Evolutionary conservation across 2,329 filamentous ascomycete genomes (phyloP).

Genomic region (Fusarium nygamai): DNA sequence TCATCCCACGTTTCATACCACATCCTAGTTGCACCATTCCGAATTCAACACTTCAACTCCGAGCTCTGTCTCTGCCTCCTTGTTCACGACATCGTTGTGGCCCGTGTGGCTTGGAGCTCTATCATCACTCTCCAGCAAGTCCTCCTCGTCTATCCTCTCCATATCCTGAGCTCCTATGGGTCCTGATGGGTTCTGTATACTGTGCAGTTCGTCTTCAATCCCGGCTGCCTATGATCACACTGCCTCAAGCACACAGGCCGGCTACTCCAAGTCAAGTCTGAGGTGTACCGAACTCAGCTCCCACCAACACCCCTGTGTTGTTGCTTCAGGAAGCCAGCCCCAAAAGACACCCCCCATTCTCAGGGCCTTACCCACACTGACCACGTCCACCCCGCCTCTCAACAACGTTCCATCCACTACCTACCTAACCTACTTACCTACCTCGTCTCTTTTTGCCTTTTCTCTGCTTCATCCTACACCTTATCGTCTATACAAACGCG

Average conservation of each 20-base stretch:
- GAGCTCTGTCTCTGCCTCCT: slow-evolving; percentile 27
- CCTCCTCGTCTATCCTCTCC: background rate
- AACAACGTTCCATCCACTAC: slow-evolving; percentile 46
- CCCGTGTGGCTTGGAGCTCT: slow-evolving; percentile 36
- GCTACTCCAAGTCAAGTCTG: slow-evolving; percentile 26
- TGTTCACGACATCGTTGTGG: slow-evolving; percentile 18
- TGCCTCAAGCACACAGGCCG: slow-evolving; percentile 13
- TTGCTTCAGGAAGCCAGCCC: slow-evolving; percentile 34
- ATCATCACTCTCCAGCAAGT: slow-evolving; percentile 14
- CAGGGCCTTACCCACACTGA: slow-evolving; percentile 43
- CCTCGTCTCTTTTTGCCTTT: slow-evolving; percentile 41
- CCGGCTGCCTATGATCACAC: slow-evolving; percentile 9
- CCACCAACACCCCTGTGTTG: slow-evolving; percentile 25
- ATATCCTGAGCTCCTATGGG: background rate
- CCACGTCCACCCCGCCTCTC: slow-evolving; percentile 46
- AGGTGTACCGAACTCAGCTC: slow-evolving; percentile 17
- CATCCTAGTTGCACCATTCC: slow-evolving; percentile 17
- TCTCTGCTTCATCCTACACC: slow-evolving; percentile 32
- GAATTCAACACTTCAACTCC: slow-evolving; percentile 19
- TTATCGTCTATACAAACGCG: slow-evolving; percentile 20
- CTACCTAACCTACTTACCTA: slow-evolving; percentile 33
- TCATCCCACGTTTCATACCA: background rate
- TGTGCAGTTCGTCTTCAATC: slow-evolving; percentile 3
- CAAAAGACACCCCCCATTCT: slow-evolving; percentile 32
- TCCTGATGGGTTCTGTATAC: slow-evolving; percentile 1